Base-by-base conservation (phyloP, 805 yeast species). In the Ogataea salicorniae region DNA sequence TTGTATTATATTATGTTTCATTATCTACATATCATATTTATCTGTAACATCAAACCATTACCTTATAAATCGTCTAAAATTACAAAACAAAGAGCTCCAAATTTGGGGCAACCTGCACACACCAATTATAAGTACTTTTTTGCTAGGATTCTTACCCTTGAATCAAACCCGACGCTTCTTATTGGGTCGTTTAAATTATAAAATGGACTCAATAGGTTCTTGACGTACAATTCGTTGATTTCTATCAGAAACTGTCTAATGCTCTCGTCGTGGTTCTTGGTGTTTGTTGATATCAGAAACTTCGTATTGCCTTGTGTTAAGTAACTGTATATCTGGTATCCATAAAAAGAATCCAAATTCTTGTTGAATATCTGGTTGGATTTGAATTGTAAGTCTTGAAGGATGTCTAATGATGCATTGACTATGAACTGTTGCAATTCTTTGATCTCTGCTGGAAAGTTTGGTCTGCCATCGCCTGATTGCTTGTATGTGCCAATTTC, bases 321-420 rank as follows among this genome's bases (percentile, higher is more conserved):
- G 62, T 81, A 94, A 4, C 92, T 95, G 46, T 89, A 86, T n/a
- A 92, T 79, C 42, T 75, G 70, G 54, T 82, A 80, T 5, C 94
- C 95, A 63, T 91, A 88, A 64, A 89, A 92, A 35, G 83, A 81
- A 67, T 94, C 99, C 17, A 92, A 79, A 40, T 79, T 79, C 41
- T 92, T 91, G 52, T 90, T 69, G 59, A 86, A 84, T 52, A 85
- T 72, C 39, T 76, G 72, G 52, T 74, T 79, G 9, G 79, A 73
- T 42, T 79, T 77, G 92, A 96, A 90, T 61, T 90, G 97, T 2
- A 81, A 67, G 57, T 91, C 96, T 53, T 94, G 97, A 0, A 94
- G 81, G n/a, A 94, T 74, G 64, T 94, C 99, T 35, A 94, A 67
- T 2, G 98, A 81, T 1, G 97, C 79, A 61, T 94, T 95, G 34